Evolutionary conservation across 164 flowering plant genomes (phyloP), one percentile per base, ranked within the genome.

Genomic region (Warburgia ugandensis): DNA sequence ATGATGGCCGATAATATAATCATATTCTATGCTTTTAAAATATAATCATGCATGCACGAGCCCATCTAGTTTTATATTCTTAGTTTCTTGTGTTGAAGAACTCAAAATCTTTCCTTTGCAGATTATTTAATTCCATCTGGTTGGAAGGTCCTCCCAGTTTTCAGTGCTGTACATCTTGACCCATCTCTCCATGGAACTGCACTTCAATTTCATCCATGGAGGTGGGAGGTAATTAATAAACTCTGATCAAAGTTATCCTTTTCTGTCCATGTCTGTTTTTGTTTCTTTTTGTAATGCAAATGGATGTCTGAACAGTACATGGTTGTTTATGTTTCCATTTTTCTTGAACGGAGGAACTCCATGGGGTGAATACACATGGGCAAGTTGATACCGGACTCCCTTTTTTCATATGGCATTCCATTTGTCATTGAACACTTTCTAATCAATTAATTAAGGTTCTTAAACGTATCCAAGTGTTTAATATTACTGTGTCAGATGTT

Each of bases 111-210:
- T 25, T 48, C 31, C 46, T 31, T 49, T 28, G 25, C 74, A 80
- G 91, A 58, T 48, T 76, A 78, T 54, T 30, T 66, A 22, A 83
- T 83, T 65, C 90, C 86, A 33, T 62, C 59, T 7, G 90, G 84
- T 6, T 83, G 90, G 90, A 77, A 79, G 66, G 86, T 83, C 58
- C 80, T 83, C 48, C 90, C 90, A 20, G 70, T 83, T n/a, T 68
- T 83, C 47, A 66, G 75, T 52, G 86, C 84, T 10, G 84, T 76
- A 52, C 90, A 83, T 67, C 72, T 83, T 28, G 90, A 83, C 64
- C 62, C 78, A 32, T 68, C 79, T 56, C 69, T 83, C 17, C 76
- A 74, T 62, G 71, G 54, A 28, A 49, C 42, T 63, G 69, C 86
- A 25, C 57, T 49, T 38, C 55, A 74, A 25, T 83, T 83, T 43